Evolutionary conservation across 1,284 basidiomycete genomes (phyloP).

Genomic region (Meira nashicola): DNA sequence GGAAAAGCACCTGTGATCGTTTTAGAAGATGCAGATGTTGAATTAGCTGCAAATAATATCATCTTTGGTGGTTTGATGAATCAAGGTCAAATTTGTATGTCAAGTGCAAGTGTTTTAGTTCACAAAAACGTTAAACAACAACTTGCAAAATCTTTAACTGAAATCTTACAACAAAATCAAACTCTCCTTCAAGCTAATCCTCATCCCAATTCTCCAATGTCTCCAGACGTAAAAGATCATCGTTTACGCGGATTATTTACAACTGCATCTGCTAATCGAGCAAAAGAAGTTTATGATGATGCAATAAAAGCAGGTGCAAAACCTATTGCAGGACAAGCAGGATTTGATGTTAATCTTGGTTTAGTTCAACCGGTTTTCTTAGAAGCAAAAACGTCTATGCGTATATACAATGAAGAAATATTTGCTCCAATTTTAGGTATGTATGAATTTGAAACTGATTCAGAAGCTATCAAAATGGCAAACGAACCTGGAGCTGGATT

Average conservation of each 20-base stretch:
- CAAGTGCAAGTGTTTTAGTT: conserved; percentile 64
- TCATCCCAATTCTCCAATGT: conserved; percentile 23
- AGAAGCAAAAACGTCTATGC: conserved; percentile 58
- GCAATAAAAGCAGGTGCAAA: conserved; percentile 60
- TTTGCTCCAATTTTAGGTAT: conserved; percentile 16
- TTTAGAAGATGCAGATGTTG: conserved; percentile 63
- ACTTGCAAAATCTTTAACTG: conserved; percentile 56
- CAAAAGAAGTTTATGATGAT: conserved; percentile 59
- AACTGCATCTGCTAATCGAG: conserved; percentile 58
- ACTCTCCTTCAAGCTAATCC: conserved; percentile 8
- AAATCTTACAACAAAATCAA: conserved; percentile 23
- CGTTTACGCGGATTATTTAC: conserved; percentile 58
- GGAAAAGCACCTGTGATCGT: conserved; percentile 58
- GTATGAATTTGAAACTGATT: conserved; percentile 9
- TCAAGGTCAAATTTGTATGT: conserved; percentile 69
- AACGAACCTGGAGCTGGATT: conserved; percentile 14
- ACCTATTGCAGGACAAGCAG: conserved; percentile 57
- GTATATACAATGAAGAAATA: conserved; percentile 26
- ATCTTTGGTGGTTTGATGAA: conserved; percentile 61
- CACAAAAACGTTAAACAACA: conserved; percentile 54
- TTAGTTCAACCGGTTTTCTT: conserved; percentile 62
- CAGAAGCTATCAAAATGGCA: conserved; percentile 15
- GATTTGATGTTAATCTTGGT: conserved; percentile 50
- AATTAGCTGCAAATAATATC: conserved; percentile 58
- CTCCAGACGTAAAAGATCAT: conserved; percentile 13